Base-by-base conservation (phyloP, 352 stramenopile species). In the Stephanocyclus meneghinianus region DNA sequence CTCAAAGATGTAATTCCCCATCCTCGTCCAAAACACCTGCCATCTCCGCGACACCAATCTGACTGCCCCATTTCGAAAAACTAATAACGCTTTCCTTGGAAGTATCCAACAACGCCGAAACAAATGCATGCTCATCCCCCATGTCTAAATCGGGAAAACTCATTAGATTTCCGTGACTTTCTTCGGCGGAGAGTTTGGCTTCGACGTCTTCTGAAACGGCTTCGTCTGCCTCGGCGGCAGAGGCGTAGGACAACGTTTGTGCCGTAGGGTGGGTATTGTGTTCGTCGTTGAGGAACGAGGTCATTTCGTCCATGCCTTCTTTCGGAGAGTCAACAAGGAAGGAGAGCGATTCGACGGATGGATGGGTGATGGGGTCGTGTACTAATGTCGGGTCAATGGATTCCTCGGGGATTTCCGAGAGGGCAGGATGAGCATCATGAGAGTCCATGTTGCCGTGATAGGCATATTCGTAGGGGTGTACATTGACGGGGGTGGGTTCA, bases 61-160 rank as follows among this genome's bases (percentile, higher is more conserved):
- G 53, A 62, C 53, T 62, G 1, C 53, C 53, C 47, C 51, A 72
- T 60, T 75, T 81, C 13, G 65, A 59, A 59, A 81, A 81, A 47
- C 55, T 71, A 35, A 81, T 66, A 37, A 30, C 26, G 64, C 74
- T 81, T 8, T 71, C 42, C 1, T 60, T 62, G 44, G 50, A 66
- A 30, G 78, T 81, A 47, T 92, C 87, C 10, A 93, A 70, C 44
- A 93, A 74, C 10, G 81, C 85, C 13, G 83, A 87, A 37, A 93
- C 86, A 79, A 92, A 93, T 35, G 88, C 88, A 32, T 92, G 84
- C 60, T 93, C 88, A 50, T 93, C 88, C 11, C 76, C 76, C 63
- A 90, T 83, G 10, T 85, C 82, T n/a, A 81, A 84, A 61, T 91
- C 87, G 61, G 89, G 87, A 26, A 92, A 85, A 56, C 81, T 74